Percentiles rank a stretch among this genome's conserved stretches.
Conservation (phyloP, 306 rosid species). For the Malus fusca region DNA sequence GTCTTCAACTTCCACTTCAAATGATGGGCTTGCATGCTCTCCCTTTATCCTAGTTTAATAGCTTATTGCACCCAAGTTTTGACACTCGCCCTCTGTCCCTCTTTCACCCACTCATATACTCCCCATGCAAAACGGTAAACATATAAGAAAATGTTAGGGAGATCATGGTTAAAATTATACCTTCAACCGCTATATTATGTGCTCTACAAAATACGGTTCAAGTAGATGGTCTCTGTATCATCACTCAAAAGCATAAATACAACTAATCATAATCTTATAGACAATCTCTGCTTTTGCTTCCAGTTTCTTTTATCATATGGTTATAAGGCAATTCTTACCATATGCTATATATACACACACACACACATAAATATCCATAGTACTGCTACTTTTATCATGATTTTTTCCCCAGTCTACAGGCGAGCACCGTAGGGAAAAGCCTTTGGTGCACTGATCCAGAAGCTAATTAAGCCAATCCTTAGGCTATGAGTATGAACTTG, state of each 20-base stretch:
- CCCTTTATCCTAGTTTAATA: neutral
- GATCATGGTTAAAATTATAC: too few species aligned
- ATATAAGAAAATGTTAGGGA: too few species aligned
- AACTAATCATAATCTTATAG: neutral
- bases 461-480: neutral
- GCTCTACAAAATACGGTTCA: too few species aligned
- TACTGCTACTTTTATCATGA: neutral
- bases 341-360: too few species aligned
- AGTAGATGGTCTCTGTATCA: too few species aligned
- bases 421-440: neutral
- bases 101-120: too few species aligned
- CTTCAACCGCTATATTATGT: too few species aligned
- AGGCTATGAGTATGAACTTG: neutral
- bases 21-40: neutral
- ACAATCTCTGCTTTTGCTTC: neutral
- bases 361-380: neutral
- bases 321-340: too few species aligned
- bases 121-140: neutral
- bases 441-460: neutral
- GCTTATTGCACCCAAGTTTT: neutral
- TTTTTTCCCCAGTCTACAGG: neutral
- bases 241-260: neutral
- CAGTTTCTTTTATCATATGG: too few species aligned
- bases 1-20: neutral
- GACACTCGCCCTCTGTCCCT: neutral